Conservation (phyloP, 2,329 filamentous ascomycete species). For the Trichoderma sp. region DNA sequence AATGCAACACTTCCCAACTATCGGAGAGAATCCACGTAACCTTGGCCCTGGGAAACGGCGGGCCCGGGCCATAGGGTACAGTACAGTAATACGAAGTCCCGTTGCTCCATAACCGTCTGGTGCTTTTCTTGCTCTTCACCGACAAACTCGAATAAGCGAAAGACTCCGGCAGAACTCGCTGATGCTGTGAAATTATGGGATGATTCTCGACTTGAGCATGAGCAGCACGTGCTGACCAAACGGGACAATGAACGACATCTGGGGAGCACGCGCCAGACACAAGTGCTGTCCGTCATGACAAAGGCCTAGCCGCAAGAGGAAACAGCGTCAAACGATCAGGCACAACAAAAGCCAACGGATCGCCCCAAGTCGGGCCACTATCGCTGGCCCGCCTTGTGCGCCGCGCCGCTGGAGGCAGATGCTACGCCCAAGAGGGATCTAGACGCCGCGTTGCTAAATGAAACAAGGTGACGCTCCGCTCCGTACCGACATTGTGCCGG, state of each 20-base stretch:
- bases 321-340: slow-evolving; percentile 9
- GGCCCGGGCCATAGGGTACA: neutral
- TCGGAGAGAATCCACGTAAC: neutral
- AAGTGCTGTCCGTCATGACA: neutral
- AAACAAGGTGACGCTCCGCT: neutral
- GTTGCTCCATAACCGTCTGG: neutral
- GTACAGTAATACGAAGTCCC: neutral
- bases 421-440: slow-evolving; percentile 16
- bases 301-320: slow-evolving; percentile 9
- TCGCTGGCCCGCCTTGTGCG: neutral
- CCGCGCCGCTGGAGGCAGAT: neutral
- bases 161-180: neutral
- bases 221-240: slow-evolving; percentile 5
- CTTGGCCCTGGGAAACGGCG: neutral
- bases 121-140: neutral
- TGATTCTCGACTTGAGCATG: neutral
- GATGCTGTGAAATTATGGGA: slow-evolving; percentile 9
- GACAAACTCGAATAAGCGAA: slow-evolving; percentile 5
- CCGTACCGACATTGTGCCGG: slow-evolving; percentile 19
- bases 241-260: slow-evolving; percentile 3
- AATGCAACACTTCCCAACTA: neutral
- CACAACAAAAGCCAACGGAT: slow-evolving; percentile 2
- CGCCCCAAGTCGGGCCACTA: slow-evolving; percentile 10
- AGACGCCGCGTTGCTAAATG: slow-evolving; percentile 5
- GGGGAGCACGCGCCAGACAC: neutral